Conservation (phyloP, 352 stramenopile genomes). For the Peronospora belbahrii region DNA sequence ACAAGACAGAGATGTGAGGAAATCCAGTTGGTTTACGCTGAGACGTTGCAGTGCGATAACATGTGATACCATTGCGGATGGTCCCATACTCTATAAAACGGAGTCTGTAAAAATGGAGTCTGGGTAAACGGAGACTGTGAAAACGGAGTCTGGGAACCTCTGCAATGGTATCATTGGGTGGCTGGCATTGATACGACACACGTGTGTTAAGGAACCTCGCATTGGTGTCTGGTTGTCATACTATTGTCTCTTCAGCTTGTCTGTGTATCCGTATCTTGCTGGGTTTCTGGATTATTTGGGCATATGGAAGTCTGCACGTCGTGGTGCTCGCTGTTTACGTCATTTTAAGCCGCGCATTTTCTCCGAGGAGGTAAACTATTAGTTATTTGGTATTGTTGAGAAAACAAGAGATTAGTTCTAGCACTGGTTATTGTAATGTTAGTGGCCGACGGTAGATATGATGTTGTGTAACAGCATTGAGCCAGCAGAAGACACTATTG, state of each 20-base stretch:
- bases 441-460: slow-evolving; percentile 76
- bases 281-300: slow-evolving; percentile 61
- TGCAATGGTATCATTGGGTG: slow-evolving; percentile 56
- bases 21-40: slow-evolving; percentile 46
- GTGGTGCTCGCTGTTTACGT: slow-evolving; percentile 50
- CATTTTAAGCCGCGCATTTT: slow-evolving; percentile 68
- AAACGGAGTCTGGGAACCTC: slow-evolving; percentile 67
- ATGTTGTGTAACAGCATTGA: slow-evolving; percentile 70
- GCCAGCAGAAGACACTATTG: slow-evolving; percentile 67
- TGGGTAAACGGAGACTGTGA: no score
- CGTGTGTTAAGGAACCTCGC: slow-evolving; percentile 54
- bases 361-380: slow-evolving; percentile 29
- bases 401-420: background rate
- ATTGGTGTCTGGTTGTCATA: slow-evolving; percentile 62
- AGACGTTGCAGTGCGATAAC: slow-evolving; percentile 37
- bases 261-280: slow-evolving; percentile 63
- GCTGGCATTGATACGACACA: slow-evolving; percentile 46
- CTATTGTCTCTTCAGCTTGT: slow-evolving; percentile 63
- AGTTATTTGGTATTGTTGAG: background rate
- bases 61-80: no score
- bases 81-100: no score
- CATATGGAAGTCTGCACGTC: slow-evolving; percentile 73
- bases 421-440: background rate
- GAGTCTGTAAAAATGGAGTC: no score
- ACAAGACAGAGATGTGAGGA: slow-evolving; percentile 40